Conservation (phyloP, 768 basidiomycete species). For the Pleurotus giganteus region DNA sequence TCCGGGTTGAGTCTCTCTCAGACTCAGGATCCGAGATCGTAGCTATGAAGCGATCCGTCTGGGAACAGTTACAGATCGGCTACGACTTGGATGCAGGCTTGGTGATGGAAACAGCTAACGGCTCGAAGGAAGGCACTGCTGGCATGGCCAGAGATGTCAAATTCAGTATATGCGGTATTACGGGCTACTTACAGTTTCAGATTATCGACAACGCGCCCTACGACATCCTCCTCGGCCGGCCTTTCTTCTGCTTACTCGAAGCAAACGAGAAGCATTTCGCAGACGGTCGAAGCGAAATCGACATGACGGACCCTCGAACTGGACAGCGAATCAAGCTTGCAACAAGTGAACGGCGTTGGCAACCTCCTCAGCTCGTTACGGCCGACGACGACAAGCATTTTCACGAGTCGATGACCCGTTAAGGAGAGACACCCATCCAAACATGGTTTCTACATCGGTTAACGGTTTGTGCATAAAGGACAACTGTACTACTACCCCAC, state of each 20-base stretch:
- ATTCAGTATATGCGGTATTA: slow-evolving; percentile 12
- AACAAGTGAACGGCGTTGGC: background rate
- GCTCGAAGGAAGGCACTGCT: slow-evolving; percentile 16
- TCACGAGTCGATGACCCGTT: slow-evolving; percentile 6
- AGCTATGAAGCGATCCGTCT: slow-evolving; percentile 17
- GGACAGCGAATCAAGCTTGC: background rate
- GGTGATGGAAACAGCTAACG: slow-evolving; percentile 26
- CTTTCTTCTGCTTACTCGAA: slow-evolving; percentile 7
- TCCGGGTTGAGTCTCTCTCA: slow-evolving; percentile 17
- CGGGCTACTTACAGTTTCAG: slow-evolving; percentile 11
- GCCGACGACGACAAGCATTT: background rate
- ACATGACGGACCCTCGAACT: slow-evolving; percentile 1
- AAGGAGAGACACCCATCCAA: background rate
- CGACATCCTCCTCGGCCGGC: slow-evolving; percentile 13
- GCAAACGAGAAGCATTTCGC: background rate
- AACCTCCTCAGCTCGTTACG: background rate
- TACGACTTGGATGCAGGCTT: slow-evolving; percentile 21
- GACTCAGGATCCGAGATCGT: slow-evolving; percentile 28
- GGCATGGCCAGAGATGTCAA: slow-evolving; percentile 26
- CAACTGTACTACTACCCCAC: background rate
- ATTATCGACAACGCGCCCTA: slow-evolving; percentile 15
- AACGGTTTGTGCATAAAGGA: background rate
- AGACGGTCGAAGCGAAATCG: slow-evolving; percentile 3
- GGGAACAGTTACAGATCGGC: slow-evolving; percentile 6
- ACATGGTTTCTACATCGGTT: background rate